Evolutionary conservation across 2,329 filamentous ascomycete genomes (phyloP).

Genomic region (Periglandula ipomoeae): DNA sequence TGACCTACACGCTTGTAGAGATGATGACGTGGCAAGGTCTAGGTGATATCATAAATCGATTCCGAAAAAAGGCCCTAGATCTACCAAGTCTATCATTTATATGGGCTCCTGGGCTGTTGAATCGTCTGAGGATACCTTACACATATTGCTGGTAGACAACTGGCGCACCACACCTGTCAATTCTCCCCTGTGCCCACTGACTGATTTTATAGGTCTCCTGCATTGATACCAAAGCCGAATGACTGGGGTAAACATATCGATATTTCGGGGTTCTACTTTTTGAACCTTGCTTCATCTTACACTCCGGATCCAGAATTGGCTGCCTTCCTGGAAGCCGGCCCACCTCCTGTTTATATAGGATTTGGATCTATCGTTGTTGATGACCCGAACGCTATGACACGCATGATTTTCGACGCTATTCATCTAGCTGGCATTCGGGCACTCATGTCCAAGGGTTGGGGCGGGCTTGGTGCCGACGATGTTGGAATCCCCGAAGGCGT

Average conservation of each 20-base stretch:
- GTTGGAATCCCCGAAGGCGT: constrained; percentile 64
- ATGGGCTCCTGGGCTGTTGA: constrained; percentile 73
- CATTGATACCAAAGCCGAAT: constrained; percentile 66
- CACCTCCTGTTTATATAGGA: constrained; percentile 71
- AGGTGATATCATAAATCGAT: constrained; percentile 84
- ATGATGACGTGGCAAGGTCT: constrained; percentile 91
- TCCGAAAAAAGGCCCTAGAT: constrained; percentile 64
- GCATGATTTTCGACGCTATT: constrained; percentile 63
- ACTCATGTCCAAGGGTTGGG: constrained; percentile 82
- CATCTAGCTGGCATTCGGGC: constrained; percentile 60
- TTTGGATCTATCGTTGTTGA: constrained; percentile 79
- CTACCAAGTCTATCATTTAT: constrained; percentile 71
- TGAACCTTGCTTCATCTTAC: constrained; percentile 58
- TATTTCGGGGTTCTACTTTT: constrained; percentile 69
- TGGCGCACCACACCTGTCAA: background rate
- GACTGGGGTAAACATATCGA: constrained; percentile 68
- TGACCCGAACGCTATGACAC: constrained; percentile 61
- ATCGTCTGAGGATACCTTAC: constrained; percentile 67
- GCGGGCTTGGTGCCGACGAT: constrained; percentile 66
- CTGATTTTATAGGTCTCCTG: constrained; percentile 45
- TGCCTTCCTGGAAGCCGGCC: constrained; percentile 56
- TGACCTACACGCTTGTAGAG: constrained; percentile 77
- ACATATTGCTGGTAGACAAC: constrained; percentile 71
- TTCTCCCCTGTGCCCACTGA: constrained; percentile 4
- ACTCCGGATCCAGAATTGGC: constrained; percentile 56